Evolutionary conservation across 2,329 filamentous ascomycete species (phyloP).

Genomic region (Clonostachys rhizophaga): DNA sequence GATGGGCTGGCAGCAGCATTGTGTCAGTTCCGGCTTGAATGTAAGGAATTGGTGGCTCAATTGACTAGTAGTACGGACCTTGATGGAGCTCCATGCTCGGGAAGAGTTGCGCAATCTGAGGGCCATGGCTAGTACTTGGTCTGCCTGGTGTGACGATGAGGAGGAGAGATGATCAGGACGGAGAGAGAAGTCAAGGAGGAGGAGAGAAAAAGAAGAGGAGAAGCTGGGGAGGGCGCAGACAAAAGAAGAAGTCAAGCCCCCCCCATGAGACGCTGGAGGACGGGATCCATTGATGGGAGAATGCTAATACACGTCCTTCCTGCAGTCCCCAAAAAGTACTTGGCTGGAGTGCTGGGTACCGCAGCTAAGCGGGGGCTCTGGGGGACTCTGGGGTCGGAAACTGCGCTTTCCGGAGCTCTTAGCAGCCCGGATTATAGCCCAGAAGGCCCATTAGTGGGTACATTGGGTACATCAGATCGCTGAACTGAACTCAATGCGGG

Average conservation of each 20-base stretch:
- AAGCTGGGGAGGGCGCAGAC: no score
- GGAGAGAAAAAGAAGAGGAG: neutral
- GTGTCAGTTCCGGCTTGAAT: slow-evolving; percentile 1
- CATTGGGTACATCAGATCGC: no score
- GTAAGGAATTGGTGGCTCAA: neutral
- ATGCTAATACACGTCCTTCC: no score
- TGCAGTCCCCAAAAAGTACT: neutral
- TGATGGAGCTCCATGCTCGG: slow-evolving; percentile 58
- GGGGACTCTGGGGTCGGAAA: no score
- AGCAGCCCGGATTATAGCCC: no score
- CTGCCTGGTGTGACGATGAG: neutral
- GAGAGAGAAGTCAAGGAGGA: neutral
- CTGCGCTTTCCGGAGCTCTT: no score
- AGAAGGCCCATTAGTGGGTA: no score
- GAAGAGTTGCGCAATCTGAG: slow-evolving; percentile 58
- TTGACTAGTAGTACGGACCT: slow-evolving; percentile 38
- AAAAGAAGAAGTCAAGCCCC: no score
- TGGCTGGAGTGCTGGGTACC: neutral
- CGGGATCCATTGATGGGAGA: no score
- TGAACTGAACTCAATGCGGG: no score
- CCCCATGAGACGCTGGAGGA: no score
- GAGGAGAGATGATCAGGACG: neutral
- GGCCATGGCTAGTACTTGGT: slow-evolving; percentile 44
- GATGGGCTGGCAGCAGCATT: slow-evolving; percentile 13
- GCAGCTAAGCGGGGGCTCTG: neutral